Percentiles rank a stretch among this genome's conserved stretches.
Evolutionary conservation across 1,139 yeast species (phyloP).

Genomic region (Eremothecium cymbalariae): DNA sequence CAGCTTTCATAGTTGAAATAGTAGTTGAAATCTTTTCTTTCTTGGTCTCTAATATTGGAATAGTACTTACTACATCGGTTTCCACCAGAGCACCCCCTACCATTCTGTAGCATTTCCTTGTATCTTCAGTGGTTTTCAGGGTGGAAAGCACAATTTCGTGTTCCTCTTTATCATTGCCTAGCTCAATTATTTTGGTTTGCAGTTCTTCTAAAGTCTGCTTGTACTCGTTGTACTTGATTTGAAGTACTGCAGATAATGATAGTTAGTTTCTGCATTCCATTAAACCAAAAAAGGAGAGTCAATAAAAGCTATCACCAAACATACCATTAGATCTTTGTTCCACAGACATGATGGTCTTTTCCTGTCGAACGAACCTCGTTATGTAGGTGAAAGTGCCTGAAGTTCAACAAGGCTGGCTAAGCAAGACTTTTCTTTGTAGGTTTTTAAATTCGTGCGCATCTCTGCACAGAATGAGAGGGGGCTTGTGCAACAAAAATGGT

Average conservation of each 20-base stretch:
- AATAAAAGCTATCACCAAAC: constrained; percentile 1
- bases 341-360: no score
- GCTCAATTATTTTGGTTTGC: constrained; percentile 47
- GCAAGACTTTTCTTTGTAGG: no score
- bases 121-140: constrained; percentile 39
- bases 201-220: constrained; percentile 53
- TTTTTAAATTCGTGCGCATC: no score
- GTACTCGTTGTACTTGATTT: constrained; percentile 50
- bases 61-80: constrained; percentile 68
- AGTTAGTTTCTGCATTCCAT: constrained; percentile 3
- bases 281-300: neutral
- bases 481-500: no score
- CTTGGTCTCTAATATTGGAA: constrained; percentile 59
- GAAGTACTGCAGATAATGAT: constrained; percentile 34
- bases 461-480: no score
- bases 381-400: no score
- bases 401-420: no score
- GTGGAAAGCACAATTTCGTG: constrained; percentile 51
- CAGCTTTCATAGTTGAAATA: constrained; percentile 39
- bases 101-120: constrained; percentile 85
- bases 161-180: constrained; percentile 44
- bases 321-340: constrained; percentile 15
- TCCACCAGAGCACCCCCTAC: constrained; percentile 89
- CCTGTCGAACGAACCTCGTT: no score
- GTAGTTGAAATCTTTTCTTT: constrained; percentile 39